Base-by-base conservation (phyloP, 176 grass and related monocot genomes). In the Ensete glaucum region DNA sequence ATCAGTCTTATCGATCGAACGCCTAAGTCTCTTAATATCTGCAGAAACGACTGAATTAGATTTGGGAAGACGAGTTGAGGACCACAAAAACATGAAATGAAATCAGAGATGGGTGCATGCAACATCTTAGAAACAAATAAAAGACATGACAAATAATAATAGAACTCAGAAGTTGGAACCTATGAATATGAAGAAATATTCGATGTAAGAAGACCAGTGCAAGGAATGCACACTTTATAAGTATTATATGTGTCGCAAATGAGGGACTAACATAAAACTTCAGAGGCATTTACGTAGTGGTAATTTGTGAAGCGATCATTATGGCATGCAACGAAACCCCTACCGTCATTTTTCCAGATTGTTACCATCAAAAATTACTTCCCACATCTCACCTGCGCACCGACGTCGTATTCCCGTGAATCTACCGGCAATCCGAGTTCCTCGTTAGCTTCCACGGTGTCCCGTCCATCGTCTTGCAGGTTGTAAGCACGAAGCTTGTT, bases 401-500 rank as follows among this genome's bases (percentile, higher is more conserved):
- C 90, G 64, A 93, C 87, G 81, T 87, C 87, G 3, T 97, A 97
- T 50, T 97, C 93, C 63, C 85, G 84, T 1, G 93, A 92, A 72
- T 96, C 93, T 34, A 85, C 89, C 27, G 89, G 93, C 57, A 96
- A 79, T 17, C 93, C 93, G 58, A 96, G 79, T 53, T 96, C 90
- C 85, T 90, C 84, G 74, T 96, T 92, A 76, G 90, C 89, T 86
- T 96, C 93, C 0, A 96, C 89, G 75, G 89, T 92, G 72, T 92
- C 93, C 0, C 87, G 65, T 9, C 90, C 90, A 62, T 85, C 81
- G 73, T 97, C 93, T 79, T 93, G 90, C 53, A 93, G 84, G 76
- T 92, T 93, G 83, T 93, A 90, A 19, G 93, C 90, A 24, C 90
- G 85, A 54, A 97, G 89, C 85, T 97, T 93, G 87, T 97, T 90